These are phyloP conservation scores for Schwanniomyces pseudopolymorphus DNA, from an alignment of 805 yeast genomes.

Conservation along the genomic window DNA sequence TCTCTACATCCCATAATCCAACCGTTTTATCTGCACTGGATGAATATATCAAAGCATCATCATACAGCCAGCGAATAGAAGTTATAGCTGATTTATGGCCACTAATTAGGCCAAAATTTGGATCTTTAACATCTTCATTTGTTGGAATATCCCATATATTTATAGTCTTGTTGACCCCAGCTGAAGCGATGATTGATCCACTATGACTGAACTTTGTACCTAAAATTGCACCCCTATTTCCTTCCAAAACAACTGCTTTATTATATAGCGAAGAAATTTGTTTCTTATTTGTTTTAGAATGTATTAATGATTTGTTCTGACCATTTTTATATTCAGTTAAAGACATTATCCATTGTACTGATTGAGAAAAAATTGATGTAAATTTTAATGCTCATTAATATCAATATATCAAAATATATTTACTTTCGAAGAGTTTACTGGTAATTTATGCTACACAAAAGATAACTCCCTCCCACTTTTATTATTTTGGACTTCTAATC, in stretches of 20 bases:
- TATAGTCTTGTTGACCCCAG: slow-evolving; percentile 57
- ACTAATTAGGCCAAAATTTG: slow-evolving; percentile 45
- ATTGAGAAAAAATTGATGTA: neutral
- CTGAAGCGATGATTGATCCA: slow-evolving; percentile 59
- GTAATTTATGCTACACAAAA: too few species aligned
- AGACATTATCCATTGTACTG: neutral
- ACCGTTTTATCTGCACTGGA: slow-evolving; percentile 63
- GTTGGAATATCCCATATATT: slow-evolving; percentile 46
- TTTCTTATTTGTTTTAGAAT: neutral
- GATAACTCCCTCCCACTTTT: too few species aligned
- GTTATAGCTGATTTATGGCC: slow-evolving; percentile 71
- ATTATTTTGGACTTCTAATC: too few species aligned
- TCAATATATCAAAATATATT: neutral
- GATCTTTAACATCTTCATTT: slow-evolving; percentile 13
- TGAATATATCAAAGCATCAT: slow-evolving; percentile 42
- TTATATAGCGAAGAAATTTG: slow-evolving; percentile 15
- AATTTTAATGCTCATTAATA: neutral
- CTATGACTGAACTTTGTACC: slow-evolving; percentile 49
- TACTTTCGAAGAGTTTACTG: too few species aligned
- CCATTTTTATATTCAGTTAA: neutral
- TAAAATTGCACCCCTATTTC: slow-evolving; percentile 56
- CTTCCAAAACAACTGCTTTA: slow-evolving; percentile 41
- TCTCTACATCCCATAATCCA: slow-evolving; percentile 60
- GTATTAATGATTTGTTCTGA: neutral
- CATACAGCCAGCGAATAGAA: slow-evolving; percentile 52